These are phyloP conservation scores for Tagetes erecta DNA, from an alignment of 129 eudicot genomes.

Conservation along the genomic window DNA sequence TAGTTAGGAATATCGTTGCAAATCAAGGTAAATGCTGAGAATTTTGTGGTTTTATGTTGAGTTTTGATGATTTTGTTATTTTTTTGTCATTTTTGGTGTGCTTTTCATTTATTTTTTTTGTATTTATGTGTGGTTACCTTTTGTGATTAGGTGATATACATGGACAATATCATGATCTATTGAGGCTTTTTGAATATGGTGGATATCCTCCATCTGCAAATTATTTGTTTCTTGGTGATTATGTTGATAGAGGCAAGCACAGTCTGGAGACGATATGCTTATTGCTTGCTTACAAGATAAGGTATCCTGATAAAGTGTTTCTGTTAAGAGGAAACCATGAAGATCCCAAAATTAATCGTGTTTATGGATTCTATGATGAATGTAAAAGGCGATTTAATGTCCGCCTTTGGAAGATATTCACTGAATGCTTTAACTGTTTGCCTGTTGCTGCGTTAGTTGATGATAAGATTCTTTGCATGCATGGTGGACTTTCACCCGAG, in stretches of 20 bases:
- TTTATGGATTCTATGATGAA: constrained; percentile 80
- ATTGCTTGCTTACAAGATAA: constrained; percentile 75
- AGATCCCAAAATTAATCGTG: constrained; percentile 77
- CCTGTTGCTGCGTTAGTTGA: constrained; percentile 81
- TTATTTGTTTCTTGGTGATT: constrained; percentile 83
- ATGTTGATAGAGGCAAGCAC: constrained; percentile 87
- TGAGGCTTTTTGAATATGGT: constrained; percentile 73
- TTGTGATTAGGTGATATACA: constrained; percentile 71
- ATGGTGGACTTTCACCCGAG: constrained; percentile 90
- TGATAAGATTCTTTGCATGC: constrained; percentile 84
- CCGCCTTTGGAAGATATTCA: constrained; percentile 83
- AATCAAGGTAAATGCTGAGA: constrained; percentile 21
- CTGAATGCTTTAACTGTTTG: constrained; percentile 83
- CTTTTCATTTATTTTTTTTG: neutral
- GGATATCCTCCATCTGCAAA: constrained; percentile 76
- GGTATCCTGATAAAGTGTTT: constrained; percentile 64
- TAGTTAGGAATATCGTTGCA: neutral
- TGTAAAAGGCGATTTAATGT: constrained; percentile 85
- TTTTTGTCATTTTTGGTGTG: neutral
- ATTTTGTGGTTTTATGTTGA: neutral
- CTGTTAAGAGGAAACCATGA: constrained; percentile 90
- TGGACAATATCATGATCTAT: constrained; percentile 81
- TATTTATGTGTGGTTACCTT: neutral
- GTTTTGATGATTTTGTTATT: neutral
- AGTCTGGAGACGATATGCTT: constrained; percentile 89